A percentile compares a stretch with the other conserved stretches of the same genome.
Conservation (phyloP, 1,284 basidiomycete species). For the Ustilago vetiveriae region DNA sequence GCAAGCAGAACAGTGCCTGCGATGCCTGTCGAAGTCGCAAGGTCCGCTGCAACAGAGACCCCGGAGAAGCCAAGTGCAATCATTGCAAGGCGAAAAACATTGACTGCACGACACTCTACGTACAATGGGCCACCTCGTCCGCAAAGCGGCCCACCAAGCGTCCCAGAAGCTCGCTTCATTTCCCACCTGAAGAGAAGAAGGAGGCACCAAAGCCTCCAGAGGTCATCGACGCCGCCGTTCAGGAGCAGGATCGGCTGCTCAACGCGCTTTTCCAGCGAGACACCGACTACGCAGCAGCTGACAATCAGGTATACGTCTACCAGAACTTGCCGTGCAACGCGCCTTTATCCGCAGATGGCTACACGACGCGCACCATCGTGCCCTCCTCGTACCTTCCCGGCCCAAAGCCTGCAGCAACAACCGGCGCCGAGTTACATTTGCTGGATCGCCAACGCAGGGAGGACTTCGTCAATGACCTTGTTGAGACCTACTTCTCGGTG, state of each 20-base stretch:
- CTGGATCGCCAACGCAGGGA: constrained; percentile 41
- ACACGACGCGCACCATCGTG: constrained; percentile 25
- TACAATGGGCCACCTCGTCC: constrained; percentile 53
- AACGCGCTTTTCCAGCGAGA: constrained; percentile 43
- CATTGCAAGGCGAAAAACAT: constrained; percentile 60
- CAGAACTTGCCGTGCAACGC: constrained; percentile 24
- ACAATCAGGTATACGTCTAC: constrained; percentile 26
- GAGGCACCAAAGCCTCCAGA: constrained; percentile 38
- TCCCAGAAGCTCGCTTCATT: constrained; percentile 25
- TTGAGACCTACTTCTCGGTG: constrained; percentile 56
- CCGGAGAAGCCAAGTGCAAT: constrained; percentile 51
- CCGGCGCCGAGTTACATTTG: constrained; percentile 44
- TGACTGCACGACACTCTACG: constrained; percentile 58
- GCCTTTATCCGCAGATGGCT: constrained; percentile 19
- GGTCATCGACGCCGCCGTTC: constrained; percentile 22
- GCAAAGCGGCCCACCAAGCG: constrained; percentile 54
- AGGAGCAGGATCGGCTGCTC: constrained; percentile 33
- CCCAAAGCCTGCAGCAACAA: constrained; percentile 41
- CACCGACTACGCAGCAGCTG: constrained; percentile 22
- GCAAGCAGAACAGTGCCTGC: constrained; percentile 60
- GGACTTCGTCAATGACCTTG: constrained; percentile 50
- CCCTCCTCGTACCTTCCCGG: constrained; percentile 31
- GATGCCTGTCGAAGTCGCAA: constrained; percentile 60
- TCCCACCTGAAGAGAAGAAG: constrained; percentile 25
- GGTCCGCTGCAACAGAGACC: constrained; percentile 51